A percentile compares a stretch with the other conserved stretches of the same genome.
phyloP scores from a whole-genome alignment of 768 basidiomycete genomes.

The Hypholoma sublateritium region DNA sequence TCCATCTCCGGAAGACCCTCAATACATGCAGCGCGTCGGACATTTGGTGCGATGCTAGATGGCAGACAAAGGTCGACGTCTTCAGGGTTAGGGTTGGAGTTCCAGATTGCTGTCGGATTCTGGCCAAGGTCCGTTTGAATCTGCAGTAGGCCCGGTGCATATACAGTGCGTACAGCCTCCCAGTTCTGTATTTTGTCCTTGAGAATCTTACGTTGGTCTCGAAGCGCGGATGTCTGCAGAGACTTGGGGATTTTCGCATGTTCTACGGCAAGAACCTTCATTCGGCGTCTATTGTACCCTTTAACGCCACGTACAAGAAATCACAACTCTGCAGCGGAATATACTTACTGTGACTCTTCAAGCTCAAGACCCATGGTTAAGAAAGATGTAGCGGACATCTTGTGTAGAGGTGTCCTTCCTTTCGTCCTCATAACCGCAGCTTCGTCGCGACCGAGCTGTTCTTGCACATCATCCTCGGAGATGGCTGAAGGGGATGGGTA shows the following conservation, averaged over 20 bases:
- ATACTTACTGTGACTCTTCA: constrained; percentile 7
- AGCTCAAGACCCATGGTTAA: constrained; percentile 2
- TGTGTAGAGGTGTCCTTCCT: neutral
- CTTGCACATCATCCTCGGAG: neutral
- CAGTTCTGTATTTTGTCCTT: neutral
- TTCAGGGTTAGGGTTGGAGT: neutral
- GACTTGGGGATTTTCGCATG: neutral
- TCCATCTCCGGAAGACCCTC: too few relatives aligned
- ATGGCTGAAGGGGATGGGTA: too few relatives aligned
- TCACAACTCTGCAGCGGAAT: neutral
- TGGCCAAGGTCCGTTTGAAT: constrained; percentile 3
- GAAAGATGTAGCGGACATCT: neutral
- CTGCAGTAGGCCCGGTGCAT: constrained; percentile 17
- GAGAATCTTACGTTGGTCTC: neutral
- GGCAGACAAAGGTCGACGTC: constrained; percentile 8
- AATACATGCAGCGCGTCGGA: constrained; percentile 1
- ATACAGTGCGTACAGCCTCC: constrained; percentile 11
- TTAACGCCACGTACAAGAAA: too few relatives aligned
- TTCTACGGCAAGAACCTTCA: neutral
- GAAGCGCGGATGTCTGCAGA: neutral
- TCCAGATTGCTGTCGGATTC: neutral
- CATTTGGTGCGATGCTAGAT: neutral
- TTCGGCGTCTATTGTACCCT: too few relatives aligned
- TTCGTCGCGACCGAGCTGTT: neutral
- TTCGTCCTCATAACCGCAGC: neutral